Conservation (phyloP, 2,329 filamentous ascomycete species). For the Emergomyces africanus region DNA sequence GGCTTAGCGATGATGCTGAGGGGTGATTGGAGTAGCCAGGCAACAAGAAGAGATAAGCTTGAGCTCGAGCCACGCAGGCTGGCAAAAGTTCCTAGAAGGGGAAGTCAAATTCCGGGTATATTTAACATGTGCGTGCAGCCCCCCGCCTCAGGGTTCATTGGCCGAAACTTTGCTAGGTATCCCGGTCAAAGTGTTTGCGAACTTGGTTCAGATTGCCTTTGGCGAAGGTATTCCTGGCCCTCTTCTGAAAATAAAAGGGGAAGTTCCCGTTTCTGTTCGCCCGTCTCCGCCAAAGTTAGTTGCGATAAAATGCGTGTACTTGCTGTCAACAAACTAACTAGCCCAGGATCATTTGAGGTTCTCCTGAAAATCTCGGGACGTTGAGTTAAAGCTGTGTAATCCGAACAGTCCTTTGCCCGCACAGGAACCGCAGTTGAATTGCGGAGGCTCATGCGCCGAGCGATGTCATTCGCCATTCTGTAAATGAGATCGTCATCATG, state of each 20-base stretch:
- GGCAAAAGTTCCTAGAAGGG: neutral
- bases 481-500: constrained; percentile 1
- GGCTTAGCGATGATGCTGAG: neutral
- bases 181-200: neutral
- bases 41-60: neutral
- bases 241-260: neutral
- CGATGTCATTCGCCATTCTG: neutral
- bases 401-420: no score
- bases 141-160: neutral
- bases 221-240: neutral
- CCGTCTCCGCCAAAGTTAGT: neutral
- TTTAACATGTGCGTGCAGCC: neutral
- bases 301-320: neutral
- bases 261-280: neutral
- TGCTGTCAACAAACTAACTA: neutral
- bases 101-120: neutral
- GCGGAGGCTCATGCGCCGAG: neutral
- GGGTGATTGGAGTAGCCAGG: neutral
- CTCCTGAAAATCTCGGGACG: neutral
- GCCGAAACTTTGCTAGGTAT: neutral
- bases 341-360: neutral
- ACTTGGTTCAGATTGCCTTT: neutral
- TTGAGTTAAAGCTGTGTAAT: neutral
- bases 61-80: neutral
- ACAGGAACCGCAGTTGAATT: no score